These are phyloP conservation scores for Rosa multiflora DNA, from an alignment of 306 rosid genomes.

Conservation along the genomic window DNA sequence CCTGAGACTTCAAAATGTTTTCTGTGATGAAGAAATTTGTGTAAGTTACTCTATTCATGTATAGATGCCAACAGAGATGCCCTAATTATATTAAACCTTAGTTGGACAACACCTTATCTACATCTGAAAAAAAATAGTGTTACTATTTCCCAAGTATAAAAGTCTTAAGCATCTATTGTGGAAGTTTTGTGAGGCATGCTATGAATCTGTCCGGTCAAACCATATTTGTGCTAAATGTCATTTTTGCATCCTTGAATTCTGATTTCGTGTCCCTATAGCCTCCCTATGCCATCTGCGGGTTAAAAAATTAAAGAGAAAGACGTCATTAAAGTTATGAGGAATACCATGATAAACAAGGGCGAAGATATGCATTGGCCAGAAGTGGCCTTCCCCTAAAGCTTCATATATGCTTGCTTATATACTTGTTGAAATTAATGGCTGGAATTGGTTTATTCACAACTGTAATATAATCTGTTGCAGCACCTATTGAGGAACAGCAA, in stretches of 20 bases:
- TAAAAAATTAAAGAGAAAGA: not conserved
- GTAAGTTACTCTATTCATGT: conserved; percentile 45
- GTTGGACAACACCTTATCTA: not conserved
- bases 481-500: conserved; percentile 64
- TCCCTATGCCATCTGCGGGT: not conserved
- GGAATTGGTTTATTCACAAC: conserved; percentile 8
- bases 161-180: not conserved
- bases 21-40: conserved; percentile 59
- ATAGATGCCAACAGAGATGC: not conserved
- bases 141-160: not conserved
- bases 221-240: not conserved
- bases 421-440: conserved; percentile 13
- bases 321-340: not conserved
- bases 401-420: not conserved
- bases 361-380: not conserved
- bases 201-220: not conserved
- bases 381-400: not conserved
- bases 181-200: not conserved
- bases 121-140: not conserved
- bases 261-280: not conserved
- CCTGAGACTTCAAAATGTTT: conserved; percentile 66
- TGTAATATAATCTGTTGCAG: conserved; percentile 46
- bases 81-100: not conserved
- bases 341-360: not conserved
- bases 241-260: not conserved